phyloP scores from a whole-genome alignment of 805 yeast genomes.

The Nakazawaea holstii region DNA sequence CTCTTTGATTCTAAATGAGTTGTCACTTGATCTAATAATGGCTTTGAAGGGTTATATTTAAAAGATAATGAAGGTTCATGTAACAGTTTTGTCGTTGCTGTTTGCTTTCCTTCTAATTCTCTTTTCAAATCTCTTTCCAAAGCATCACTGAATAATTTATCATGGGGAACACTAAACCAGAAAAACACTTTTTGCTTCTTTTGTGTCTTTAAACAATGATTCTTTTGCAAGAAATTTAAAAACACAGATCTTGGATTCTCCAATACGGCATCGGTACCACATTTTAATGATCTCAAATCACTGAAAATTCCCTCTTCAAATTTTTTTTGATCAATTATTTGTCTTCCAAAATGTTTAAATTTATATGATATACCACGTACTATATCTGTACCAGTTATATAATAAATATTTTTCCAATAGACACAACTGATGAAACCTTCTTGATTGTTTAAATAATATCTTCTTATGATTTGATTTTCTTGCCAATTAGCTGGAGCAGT shows the following conservation, averaged over 20 bases:
- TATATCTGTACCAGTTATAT: constrained; percentile 93
- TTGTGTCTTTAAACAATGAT: constrained; percentile 86
- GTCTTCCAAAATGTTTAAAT: constrained; percentile 85
- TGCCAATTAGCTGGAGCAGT: constrained; percentile 97
- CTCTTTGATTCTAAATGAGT: constrained; percentile 9
- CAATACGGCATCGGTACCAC: constrained; percentile 80
- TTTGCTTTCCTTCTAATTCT: constrained; percentile 49
- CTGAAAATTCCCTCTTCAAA: constrained; percentile 96
- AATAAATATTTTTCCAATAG: constrained; percentile 84
- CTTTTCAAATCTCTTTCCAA: constrained; percentile 86
- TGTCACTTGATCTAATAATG: constrained; percentile 51
- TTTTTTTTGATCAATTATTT: constrained; percentile 79
- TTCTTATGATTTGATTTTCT: constrained; percentile 76
- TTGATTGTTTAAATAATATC: constrained; percentile 80
- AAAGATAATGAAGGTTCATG: constrained; percentile 80
- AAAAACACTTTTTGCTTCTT: constrained; percentile 95
- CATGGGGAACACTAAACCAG: constrained; percentile 96
- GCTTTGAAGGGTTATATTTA: constrained; percentile 47
- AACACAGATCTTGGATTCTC: constrained; percentile 86
- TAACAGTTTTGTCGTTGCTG: constrained; percentile 66
- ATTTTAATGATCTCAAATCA: constrained; percentile 79
- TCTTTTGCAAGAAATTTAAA: constrained; percentile 75
- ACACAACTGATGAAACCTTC: constrained; percentile 93
- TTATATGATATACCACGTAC: constrained; percentile 87
- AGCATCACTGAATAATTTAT: constrained; percentile 87